These are phyloP conservation scores for Syzygium aqueum DNA, from an alignment of 345 rosid species.

Conservation along the genomic window DNA sequence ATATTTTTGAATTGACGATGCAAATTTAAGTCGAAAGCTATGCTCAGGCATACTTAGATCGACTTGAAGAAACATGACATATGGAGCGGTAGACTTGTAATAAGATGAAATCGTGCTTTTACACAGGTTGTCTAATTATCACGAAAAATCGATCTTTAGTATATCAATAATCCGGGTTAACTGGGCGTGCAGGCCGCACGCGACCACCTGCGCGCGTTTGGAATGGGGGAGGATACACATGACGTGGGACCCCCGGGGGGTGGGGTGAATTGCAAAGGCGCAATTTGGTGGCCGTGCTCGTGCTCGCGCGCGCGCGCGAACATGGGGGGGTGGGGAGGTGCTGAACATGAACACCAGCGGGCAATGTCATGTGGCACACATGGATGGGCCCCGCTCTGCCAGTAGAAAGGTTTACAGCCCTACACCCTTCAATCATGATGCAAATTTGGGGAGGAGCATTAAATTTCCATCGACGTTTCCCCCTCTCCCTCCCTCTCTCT, in stretches of 20 bases:
- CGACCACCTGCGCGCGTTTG: not conserved
- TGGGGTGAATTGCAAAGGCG: not conserved
- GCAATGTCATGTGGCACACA: not conserved
- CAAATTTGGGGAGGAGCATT: not conserved
- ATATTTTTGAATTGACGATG: too few species aligned
- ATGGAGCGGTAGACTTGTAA: too few species aligned
- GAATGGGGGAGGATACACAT: not conserved
- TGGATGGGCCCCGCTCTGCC: not conserved
- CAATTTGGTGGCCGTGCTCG: not conserved
- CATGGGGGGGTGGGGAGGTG: not conserved
- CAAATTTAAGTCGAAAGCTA: too few species aligned
- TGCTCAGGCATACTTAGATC: too few species aligned
- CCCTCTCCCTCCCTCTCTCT: not conserved
- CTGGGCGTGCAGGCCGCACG: not conserved
- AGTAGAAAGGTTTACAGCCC: not conserved
- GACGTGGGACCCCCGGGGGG: not conserved
- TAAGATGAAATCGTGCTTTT: too few species aligned
- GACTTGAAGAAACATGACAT: too few species aligned
- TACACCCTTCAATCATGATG: not conserved
- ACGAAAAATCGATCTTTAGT: too few species aligned
- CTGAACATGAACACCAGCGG: not conserved
- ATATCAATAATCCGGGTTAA: too few species aligned
- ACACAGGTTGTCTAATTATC: too few species aligned
- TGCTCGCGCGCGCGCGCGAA: not conserved
- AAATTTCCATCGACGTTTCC: not conserved